Percentiles rank a stretch among this genome's conserved stretches.
phyloP scores from a whole-genome alignment of 495 filamentous ascomycete species.

The Oleoguttula mirabilis region DNA sequence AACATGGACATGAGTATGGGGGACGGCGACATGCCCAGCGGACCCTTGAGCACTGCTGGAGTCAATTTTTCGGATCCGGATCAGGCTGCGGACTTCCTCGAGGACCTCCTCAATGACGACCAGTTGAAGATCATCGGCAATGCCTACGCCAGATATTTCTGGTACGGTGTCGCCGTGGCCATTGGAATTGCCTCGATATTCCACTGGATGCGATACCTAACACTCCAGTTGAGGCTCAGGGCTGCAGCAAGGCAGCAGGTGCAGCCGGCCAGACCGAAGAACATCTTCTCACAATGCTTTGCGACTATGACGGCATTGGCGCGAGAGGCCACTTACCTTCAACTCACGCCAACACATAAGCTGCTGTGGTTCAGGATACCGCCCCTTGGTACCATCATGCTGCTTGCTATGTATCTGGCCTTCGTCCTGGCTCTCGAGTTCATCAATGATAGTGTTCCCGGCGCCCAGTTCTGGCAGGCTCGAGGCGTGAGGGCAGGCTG shows the following conservation, averaged over 20 bases:
- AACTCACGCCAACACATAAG: slow-evolving; percentile 7
- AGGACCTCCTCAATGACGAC: slow-evolving; percentile 10
- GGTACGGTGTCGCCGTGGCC: slow-evolving; percentile 14
- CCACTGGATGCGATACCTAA: slow-evolving; percentile 2
- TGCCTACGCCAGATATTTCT: slow-evolving; percentile 15
- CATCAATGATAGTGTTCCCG: slow-evolving; percentile 9
- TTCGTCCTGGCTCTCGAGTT: slow-evolving; percentile 19
- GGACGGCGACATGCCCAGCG: background rate
- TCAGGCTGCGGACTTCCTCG: slow-evolving; percentile 13
- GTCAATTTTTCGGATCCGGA: slow-evolving; percentile 12
- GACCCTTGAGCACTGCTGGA: slow-evolving; percentile 4
- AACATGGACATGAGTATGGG: slow-evolving; percentile 4
- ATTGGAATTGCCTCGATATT: slow-evolving; percentile 10
- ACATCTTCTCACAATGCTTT: slow-evolving; percentile 3
- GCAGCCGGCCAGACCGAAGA: slow-evolving; percentile 13
- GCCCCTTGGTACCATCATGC: slow-evolving; percentile 1
- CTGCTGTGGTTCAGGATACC: slow-evolving; percentile 5
- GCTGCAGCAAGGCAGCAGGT: slow-evolving; percentile 7
- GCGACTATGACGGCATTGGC: slow-evolving; percentile 16
- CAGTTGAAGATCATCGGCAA: slow-evolving; percentile 13
- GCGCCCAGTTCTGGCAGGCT: slow-evolving; percentile 15
- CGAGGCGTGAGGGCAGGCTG: slow-evolving; percentile 12
- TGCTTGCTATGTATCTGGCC: slow-evolving; percentile 2
- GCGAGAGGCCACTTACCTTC: slow-evolving; percentile 13
- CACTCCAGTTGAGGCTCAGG: slow-evolving; percentile 4